These are phyloP conservation scores for Suillus subalutaceus DNA, from an alignment of 768 basidiomycete species.

Conservation along the genomic window DNA sequence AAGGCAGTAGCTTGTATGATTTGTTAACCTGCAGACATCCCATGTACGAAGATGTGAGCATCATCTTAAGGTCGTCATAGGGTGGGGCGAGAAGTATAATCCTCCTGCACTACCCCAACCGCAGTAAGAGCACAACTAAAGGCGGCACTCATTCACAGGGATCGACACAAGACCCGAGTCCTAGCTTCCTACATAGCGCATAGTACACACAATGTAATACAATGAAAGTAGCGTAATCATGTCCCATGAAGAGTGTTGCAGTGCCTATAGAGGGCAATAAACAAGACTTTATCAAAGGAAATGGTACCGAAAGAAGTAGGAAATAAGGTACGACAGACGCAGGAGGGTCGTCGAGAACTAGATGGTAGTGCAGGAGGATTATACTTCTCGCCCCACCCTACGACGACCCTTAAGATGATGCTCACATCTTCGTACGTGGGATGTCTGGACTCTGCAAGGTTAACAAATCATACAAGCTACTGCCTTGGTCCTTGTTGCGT, in stretches of 20 bases:
- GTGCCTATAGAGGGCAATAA: background rate
- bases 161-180: background rate
- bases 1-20: too few species aligned
- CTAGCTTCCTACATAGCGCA: background rate
- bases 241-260: background rate
- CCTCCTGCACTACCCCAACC: background rate
- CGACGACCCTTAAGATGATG: background rate
- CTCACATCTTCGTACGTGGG: background rate
- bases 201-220: background rate
- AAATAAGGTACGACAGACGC: background rate
- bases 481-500: too few species aligned
- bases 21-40: too few species aligned
- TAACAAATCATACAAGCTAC: too few species aligned
- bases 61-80: background rate
- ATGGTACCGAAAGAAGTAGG: background rate
- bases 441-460: background rate
- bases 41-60: background rate
- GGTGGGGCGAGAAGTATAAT: background rate
- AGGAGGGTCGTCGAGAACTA: background rate
- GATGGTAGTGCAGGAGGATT: background rate
- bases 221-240: background rate
- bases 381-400: background rate
- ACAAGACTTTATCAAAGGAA: background rate
- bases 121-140: background rate
- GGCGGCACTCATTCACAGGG: background rate